Conservation (phyloP, 768 basidiomycete genomes). For the Boletellus ananas region DNA sequence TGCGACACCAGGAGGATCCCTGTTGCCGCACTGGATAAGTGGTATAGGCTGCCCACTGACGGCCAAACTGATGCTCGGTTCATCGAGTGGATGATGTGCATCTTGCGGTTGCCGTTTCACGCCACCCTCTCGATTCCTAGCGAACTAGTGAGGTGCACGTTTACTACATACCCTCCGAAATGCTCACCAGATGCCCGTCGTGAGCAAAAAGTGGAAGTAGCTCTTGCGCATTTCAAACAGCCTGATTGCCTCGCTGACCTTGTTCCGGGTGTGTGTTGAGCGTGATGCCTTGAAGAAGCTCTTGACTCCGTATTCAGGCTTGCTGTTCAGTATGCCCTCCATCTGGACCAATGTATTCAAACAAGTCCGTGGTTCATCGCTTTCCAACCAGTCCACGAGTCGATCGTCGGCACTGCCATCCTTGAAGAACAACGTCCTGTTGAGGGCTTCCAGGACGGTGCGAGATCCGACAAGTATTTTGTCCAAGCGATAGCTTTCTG, state of each 20-base stretch:
- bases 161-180: neutral
- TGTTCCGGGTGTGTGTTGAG: neutral
- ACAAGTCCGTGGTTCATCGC: neutral
- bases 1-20: too few relatives aligned
- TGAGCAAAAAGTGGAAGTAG: neutral
- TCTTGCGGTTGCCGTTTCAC: too few relatives aligned
- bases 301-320: neutral
- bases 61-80: too few relatives aligned
- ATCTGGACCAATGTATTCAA: constrained; percentile 2
- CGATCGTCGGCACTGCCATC: constrained; percentile 1
- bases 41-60: too few relatives aligned
- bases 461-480: too few relatives aligned
- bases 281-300: neutral
- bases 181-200: neutral
- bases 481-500: too few relatives aligned
- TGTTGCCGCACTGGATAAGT: too few relatives aligned
- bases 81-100: too few relatives aligned
- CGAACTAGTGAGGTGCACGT: too few relatives aligned
- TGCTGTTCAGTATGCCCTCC: neutral
- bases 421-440: neutral
- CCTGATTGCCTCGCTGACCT: neutral
- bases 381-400: constrained; percentile 2
- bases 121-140: too few relatives aligned
- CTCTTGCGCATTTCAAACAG: neutral
- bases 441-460: constrained; percentile 4